Base-by-base conservation (phyloP, 345 rosid genomes). In the Moricandia arvensis region DNA sequence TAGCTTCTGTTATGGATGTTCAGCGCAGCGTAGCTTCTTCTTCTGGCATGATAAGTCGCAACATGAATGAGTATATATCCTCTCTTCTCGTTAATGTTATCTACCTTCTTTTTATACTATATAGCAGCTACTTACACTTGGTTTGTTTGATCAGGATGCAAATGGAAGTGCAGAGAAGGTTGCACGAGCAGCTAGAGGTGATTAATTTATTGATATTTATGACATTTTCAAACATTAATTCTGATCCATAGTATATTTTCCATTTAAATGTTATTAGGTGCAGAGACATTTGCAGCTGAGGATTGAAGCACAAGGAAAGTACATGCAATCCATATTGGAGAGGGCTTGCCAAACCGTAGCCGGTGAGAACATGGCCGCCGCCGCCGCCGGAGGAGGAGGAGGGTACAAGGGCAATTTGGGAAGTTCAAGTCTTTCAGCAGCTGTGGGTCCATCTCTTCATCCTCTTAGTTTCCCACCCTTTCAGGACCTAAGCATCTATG, bases 91-190 rank as follows among this genome's bases (percentile, higher is more conserved):
- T 62, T 58, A 30, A 33, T 10, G 41, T 31, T 45, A 45, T 45
- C 1, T 45, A n/a, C 17, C n/a, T 45, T 45, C 8, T 45, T 34
- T 59, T 13, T 67, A 21, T 59, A 9, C 12, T 17, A 38, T 21
- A n/a, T n/a, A n/a, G n/a, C n/a, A n/a, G n/a, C n/a, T 80, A 83
- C 86, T 89, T 81, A 83, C 81, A 70, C 75, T 74, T 85, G 81
- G 79, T 81, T 58, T 82, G 80, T 87, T 82, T 80, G 24, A 85
- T 80, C 82, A 93, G 99, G 90, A 96, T 93, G 97, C 99, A 96
- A 87, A 93, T 93, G 93, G 99, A 93, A 89, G 99, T 96, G 80
- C 99, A 93, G 74, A 87, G 98, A 87, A 87, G 99, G 82, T 77
- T 96, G 72, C 99, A 93, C 58, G 99, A 96, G 77, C 99, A 96